Evolutionary conservation across 176 grass and related monocot genomes (phyloP).

Genomic region (Raddia distichophylla): DNA sequence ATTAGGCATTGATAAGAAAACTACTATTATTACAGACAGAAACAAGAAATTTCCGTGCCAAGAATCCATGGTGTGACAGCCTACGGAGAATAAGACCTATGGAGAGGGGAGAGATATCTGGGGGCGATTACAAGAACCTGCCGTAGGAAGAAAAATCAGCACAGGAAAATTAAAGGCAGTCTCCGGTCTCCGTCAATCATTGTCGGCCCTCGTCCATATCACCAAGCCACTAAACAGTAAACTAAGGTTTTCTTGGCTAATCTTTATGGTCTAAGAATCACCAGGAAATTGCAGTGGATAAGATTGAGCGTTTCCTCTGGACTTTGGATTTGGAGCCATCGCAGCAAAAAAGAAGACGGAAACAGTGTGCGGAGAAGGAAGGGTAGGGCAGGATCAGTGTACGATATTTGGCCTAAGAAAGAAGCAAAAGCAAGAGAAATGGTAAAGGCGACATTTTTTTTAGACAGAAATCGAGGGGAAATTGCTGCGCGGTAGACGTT

Average conservation of each 20-base stretch:
- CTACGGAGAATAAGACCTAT: background rate
- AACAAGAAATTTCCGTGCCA: background rate
- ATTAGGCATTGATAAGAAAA: background rate
- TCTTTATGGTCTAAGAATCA: background rate
- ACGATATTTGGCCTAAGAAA: too few relatives aligned
- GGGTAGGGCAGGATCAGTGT: too few relatives aligned
- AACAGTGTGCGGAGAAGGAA: background rate
- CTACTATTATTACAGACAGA: background rate
- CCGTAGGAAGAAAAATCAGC: background rate
- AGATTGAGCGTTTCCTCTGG: background rate
- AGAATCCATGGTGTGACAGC: background rate
- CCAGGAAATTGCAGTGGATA: constrained; percentile 25
- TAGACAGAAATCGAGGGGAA: too few relatives aligned
- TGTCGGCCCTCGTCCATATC: background rate
- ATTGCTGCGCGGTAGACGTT: too few relatives aligned
- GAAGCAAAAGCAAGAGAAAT: too few relatives aligned
- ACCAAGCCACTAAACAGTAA: background rate
- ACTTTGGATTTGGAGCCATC: background rate
- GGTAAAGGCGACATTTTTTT: too few relatives aligned
- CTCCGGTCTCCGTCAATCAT: background rate
- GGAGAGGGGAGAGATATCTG: background rate
- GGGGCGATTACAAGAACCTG: constrained; percentile 2
- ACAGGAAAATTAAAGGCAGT: background rate
- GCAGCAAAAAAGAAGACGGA: constrained; percentile 1
- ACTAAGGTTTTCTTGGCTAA: background rate